Conservation (phyloP, 1,284 basidiomycete species). For the Sporisorium reilianum region DNA sequence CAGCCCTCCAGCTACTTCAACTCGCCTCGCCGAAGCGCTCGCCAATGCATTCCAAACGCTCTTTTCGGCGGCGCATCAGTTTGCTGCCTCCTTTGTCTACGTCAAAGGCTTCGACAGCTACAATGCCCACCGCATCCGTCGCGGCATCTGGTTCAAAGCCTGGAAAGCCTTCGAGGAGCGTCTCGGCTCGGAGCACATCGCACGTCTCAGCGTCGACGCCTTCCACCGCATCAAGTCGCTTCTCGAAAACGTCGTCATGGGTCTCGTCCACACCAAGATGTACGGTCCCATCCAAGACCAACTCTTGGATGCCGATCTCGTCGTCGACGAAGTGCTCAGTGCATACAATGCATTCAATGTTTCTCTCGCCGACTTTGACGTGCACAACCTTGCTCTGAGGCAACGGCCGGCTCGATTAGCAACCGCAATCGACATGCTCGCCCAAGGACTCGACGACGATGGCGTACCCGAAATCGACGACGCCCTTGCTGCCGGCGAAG, state of each 20-base stretch:
- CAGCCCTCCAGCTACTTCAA: slow-evolving; percentile 4
- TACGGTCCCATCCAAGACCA: slow-evolving; percentile 42
- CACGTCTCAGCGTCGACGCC: slow-evolving; percentile 31
- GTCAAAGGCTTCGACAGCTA: slow-evolving; percentile 51
- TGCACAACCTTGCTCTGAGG: slow-evolving; percentile 21
- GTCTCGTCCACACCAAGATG: slow-evolving; percentile 45
- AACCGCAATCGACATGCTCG: slow-evolving; percentile 18
- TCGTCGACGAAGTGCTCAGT: slow-evolving; percentile 29
- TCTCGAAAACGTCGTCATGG: slow-evolving; percentile 50
- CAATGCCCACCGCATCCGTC: slow-evolving; percentile 46
- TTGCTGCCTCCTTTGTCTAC: slow-evolving; percentile 45
- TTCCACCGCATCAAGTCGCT: slow-evolving; percentile 40
- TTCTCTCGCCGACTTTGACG: slow-evolving; percentile 31
- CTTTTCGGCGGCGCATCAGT: slow-evolving; percentile 37
- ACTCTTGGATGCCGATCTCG: slow-evolving; percentile 30
- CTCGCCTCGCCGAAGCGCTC: slow-evolving; percentile 17
- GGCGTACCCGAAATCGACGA: slow-evolving; percentile 28
- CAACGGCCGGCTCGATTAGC: slow-evolving; percentile 23
- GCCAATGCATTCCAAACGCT: slow-evolving; percentile 20
- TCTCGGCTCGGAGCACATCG: slow-evolving; percentile 27
- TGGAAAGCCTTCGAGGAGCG: slow-evolving; percentile 46
- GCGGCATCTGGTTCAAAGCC: slow-evolving; percentile 48
- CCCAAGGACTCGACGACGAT: slow-evolving; percentile 26
- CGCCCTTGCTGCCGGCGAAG: slow-evolving; percentile 17
- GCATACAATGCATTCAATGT: slow-evolving; percentile 28